Base-by-base conservation (phyloP, 2,329 filamentous ascomycete species). In the Calonectria hawksworthii region DNA sequence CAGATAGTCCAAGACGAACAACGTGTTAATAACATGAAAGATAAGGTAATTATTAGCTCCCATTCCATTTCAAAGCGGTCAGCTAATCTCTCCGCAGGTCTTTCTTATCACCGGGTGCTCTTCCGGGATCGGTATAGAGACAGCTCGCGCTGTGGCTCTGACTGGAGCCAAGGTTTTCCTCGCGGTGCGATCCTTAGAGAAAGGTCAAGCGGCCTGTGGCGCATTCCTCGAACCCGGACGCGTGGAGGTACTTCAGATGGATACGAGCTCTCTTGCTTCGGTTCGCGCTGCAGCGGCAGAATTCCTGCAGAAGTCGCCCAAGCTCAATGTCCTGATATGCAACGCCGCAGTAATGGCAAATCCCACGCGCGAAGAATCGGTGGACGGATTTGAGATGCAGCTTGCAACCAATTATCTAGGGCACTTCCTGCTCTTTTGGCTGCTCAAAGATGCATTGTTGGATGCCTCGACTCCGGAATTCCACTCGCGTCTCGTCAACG, bases 401-500 rank as follows among this genome's bases (percentile, higher is more conserved):
- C 16, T 63, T 1, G 56, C 34, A 41, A 63, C 56, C 13, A 63
- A 63, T 28, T 63, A 63, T 16, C 36, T 63, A 23, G 56, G 56
- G 1, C 56, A 63, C 4, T 63, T 63, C 34, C 16, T 63, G 4
- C 36, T 63, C 3, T 41, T 63, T 7, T 63, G 56, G 56, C 14
- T 63, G 26, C 26, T 63, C 16, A 63, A 63, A 8, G 14, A 63
- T 18, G 36, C 56, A 18, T n/a, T 63, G 14, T 23, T 63, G 14
- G 14, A 63, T 9, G 14, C 56, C 26, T 63, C 56, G 10, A 30
- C 56, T 2, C 34, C 56, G 7, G 56, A 63, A 10, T 63, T 63
- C 16, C 28, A 63, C n/a, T 63, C 56, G 9, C 56, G 56, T 11
- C 6, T 63, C 36, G 16, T 63, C 56, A 63, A 63, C 34, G 56